phyloP scores from a whole-genome alignment of 225 moss, liverwort and hornwort genomes.

The Polytrichum formosum region DNA sequence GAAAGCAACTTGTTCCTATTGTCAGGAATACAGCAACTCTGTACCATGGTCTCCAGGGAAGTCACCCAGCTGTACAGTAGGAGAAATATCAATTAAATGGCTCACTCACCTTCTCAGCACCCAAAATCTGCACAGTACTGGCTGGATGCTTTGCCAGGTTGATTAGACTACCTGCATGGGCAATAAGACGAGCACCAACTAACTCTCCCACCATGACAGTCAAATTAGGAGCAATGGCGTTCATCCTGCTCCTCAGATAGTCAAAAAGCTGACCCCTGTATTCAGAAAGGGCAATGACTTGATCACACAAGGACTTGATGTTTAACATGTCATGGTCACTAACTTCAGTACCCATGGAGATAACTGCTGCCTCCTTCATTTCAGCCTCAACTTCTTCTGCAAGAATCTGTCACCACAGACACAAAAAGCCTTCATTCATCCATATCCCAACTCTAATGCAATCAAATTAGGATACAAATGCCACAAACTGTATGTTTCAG shows the following conservation, averaged over 20 bases:
- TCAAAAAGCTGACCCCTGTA: slow-evolving; percentile 78
- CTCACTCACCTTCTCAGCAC: slow-evolving; percentile 65
- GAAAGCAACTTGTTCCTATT: too few relatives aligned
- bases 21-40: too few relatives aligned
- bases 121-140: slow-evolving; percentile 89
- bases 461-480: too few relatives aligned
- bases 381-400: slow-evolving; percentile 77
- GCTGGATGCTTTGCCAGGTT: slow-evolving; percentile 82
- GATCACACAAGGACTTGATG: slow-evolving; percentile 79
- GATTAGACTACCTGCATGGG: slow-evolving; percentile 80
- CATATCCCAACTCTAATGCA: too few relatives aligned
- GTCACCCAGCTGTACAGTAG: too few relatives aligned
- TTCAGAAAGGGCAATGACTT: slow-evolving; percentile 73
- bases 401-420: slow-evolving; percentile 29
- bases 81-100: background rate
- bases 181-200: slow-evolving; percentile 80
- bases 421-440: background rate
- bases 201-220: slow-evolving; percentile 80
- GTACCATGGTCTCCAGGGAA: too few relatives aligned
- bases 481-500: too few relatives aligned
- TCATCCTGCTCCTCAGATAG: slow-evolving; percentile 81
- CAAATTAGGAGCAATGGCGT: slow-evolving; percentile 81
- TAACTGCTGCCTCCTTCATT: slow-evolving; percentile 79
- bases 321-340: slow-evolving; percentile 88
- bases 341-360: slow-evolving; percentile 92